A percentile compares a stretch with the other conserved stretches of the same genome.
phyloP scores from a whole-genome alignment of 441 rosid genomes.

The Omphalea diandra region DNA sequence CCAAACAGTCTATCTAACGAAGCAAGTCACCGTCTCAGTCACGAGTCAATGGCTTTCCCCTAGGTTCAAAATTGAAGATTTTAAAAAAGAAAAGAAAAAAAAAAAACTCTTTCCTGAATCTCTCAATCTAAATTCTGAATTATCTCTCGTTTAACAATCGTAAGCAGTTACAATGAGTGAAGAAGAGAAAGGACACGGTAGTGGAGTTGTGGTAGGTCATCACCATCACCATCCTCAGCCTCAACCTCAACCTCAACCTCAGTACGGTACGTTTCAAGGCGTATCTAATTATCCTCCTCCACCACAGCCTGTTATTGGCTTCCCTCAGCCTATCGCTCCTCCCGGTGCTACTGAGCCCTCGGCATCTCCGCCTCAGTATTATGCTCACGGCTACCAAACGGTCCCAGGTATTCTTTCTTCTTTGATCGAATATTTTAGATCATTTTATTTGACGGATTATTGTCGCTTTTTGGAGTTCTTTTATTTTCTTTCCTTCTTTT shows the following conservation, averaged over 20 bases:
- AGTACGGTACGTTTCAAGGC: conserved; percentile 94
- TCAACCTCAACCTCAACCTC: conserved; percentile 16
- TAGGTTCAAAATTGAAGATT: no score
- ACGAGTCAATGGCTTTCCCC: no score
- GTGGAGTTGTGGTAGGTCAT: conserved; percentile 33
- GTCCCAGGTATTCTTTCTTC: conserved; percentile 50
- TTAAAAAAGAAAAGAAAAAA: no score
- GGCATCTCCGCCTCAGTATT: conserved; percentile 39
- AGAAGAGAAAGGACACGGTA: conserved; percentile 38
- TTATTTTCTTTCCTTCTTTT: neutral
- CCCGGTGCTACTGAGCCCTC: conserved; percentile 51
- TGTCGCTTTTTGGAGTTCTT: neutral
- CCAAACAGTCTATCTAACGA: no score
- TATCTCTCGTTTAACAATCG: no score
- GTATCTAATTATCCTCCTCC: conserved; percentile 71
- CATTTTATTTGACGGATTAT: no score
- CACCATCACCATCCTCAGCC: conserved; percentile 32
- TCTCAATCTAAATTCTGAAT: no score
- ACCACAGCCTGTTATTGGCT: conserved; percentile 56
- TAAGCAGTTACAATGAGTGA: conserved; percentile 27
- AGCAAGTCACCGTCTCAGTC: no score
- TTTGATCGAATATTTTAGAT: no score
- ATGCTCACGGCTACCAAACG: conserved; percentile 67
- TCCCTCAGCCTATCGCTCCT: conserved; percentile 82
- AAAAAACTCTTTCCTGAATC: no score